Evolutionary conservation across 371 early-diverging fungal genomes (phyloP), one percentile per base, ranked within the genome.

Genomic region (Mucor sp.): DNA sequence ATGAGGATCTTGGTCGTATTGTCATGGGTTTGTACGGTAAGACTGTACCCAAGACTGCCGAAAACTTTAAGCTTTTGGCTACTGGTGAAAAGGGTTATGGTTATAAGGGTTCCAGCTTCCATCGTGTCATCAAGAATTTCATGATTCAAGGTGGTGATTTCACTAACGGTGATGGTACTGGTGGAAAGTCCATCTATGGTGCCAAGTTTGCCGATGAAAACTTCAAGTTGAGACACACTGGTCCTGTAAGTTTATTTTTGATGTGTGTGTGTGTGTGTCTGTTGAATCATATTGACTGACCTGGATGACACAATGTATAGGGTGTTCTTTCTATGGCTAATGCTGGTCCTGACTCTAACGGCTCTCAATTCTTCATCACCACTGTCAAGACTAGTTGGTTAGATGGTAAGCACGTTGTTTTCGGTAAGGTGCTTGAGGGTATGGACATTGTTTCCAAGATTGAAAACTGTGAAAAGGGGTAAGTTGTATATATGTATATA

Each of bases 321-420:
- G 96, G 96, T 41, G 82, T 94, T 41, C 83, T 98, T 44, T 91
- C 92, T 30, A 98, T 98, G 99, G 99, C 99, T 63, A 98, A 98
- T 74, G 84, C 94, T 63, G 99, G 97, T 55, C 78, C 84, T 67
- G 81, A 98, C 76, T 97, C 99, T 56, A 99, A 99, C 76, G 99
- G 99, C 25, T 95, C 96, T 62, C 99, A 99, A 87, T 98, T 99
- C 86, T 98, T 97, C 77, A 94, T 98, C 73, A 95, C 95, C 27
- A 92, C 95, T 50, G 89, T 87, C 63, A 76, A 78, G 69, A 93
- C 94, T 8, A 55, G 83, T 12, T 93, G 93, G 91, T 82, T 95
- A 63, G 91, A 96, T 80, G 90, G 89, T 57, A 88, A 87, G 61
- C 96, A 97, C 65, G 97, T 96, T 62, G 97, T 96, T 28, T 96